Evolutionary conservation across 331 rosid genomes (phyloP), one percentile per base, ranked within the genome.

Genomic region (Arachis monticola): DNA sequence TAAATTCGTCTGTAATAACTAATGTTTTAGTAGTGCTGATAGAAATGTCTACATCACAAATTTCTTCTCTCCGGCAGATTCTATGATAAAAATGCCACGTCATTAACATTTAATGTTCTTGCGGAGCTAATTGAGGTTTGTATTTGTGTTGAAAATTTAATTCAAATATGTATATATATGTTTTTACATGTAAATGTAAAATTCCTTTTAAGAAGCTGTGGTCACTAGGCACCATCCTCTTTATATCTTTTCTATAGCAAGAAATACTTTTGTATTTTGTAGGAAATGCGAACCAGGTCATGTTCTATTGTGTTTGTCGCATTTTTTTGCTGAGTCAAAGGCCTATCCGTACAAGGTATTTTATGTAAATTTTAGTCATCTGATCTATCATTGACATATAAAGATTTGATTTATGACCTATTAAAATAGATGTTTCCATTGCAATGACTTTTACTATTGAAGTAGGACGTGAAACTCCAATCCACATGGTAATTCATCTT

Each of bases 51-150:
- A 67, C 51, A 27, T 64, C 67, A n/a, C 44, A 17, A 45, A 44
- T 70, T 71, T 78, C 52, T 14, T 45, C 57, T 69, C 38, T 75
- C 51, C 11, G 82, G 84, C 91, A 94, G 99, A 83, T 94, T 89
- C 55, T 83, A 83, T 53, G 88, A 91, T 32, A 97, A 94, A 67
- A 89, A 82, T 59, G 86, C 96, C 30, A 71, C 84, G 84, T 84
- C 97, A 22, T 79, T 90, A 69, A 97, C 99, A 50, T 81, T 84
- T 82, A 83, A 73, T 69, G 87, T 92, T 80, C 87, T 92, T 66
- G 86, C 88, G 70, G 99, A 90, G 87, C 97, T 94, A 80, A 85
- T 85, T 50, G 86, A 92, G 99, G 97, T 90, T 57, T 79, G 93
- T 73, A 78, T 82, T 41, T 65, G 41, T 47, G 10, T 42, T 56